Percentiles rank a stretch among this genome's conserved stretches.
Evolutionary conservation across 202 grass and related monocot genomes (phyloP).

Genomic region (Digitaria exilis): DNA sequence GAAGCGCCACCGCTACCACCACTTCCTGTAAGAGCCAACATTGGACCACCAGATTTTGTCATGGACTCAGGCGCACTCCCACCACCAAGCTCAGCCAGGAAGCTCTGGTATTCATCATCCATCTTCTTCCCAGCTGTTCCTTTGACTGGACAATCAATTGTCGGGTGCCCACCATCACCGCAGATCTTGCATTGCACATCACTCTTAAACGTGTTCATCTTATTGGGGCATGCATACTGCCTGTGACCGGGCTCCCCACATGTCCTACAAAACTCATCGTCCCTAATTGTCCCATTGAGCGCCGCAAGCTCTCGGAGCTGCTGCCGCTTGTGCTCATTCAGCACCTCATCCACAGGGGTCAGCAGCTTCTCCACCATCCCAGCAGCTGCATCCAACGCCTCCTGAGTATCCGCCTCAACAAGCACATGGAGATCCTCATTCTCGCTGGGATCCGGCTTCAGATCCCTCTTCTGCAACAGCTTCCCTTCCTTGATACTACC

Average conservation of each 20-base stretch:
- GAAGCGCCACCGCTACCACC: background rate
- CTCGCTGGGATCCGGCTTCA: conserved; percentile 83
- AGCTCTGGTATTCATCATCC: conserved; percentile 99
- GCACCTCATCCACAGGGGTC: conserved; percentile 90
- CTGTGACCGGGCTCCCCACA: conserved; percentile 90
- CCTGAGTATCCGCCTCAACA: conserved; percentile 87
- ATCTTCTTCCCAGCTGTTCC: conserved; percentile 88
- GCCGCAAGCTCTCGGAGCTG: conserved; percentile 85
- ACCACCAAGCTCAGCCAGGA: conserved; percentile 92
- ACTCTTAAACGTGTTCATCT: conserved; percentile 75
- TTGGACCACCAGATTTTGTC: conserved; percentile 62
- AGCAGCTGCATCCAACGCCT: conserved; percentile 77
- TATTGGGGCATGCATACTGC: conserved; percentile 77
- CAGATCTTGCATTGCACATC: conserved; percentile 94
- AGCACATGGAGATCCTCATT: conserved; percentile 95
- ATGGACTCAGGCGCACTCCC: conserved; percentile 81
- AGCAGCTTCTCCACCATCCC: conserved; percentile 97
- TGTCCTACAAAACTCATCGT: conserved; percentile 93
- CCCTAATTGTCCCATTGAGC: conserved; percentile 90
- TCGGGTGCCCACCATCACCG: conserved; percentile 92
- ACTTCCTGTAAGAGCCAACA: conserved; percentile 60
- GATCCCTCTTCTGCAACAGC: conserved; percentile 87
- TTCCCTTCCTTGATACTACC: conserved; percentile 96
- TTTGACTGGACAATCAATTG: conserved; percentile 94
- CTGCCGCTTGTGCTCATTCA: conserved; percentile 97